Conservation (phyloP, 2,329 filamentous ascomycete genomes). For the Lithohypha guttulata region DNA sequence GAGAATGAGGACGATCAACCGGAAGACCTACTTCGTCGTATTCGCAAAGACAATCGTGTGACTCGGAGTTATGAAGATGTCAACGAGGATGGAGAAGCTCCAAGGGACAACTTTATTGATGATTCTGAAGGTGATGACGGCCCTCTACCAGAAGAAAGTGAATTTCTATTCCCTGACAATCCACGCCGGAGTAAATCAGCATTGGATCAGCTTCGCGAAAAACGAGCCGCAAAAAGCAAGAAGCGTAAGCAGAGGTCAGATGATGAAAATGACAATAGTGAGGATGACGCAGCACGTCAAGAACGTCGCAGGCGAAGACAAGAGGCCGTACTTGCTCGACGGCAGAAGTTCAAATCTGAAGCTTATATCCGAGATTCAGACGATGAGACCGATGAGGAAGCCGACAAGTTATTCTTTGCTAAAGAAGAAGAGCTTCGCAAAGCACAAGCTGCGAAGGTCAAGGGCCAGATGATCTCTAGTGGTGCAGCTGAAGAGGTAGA, state of each 20-base stretch:
- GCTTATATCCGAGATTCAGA: slow-evolving; percentile 74
- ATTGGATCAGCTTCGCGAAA: slow-evolving; percentile 43
- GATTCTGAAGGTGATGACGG: slow-evolving; percentile 53
- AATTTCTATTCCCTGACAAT: slow-evolving; percentile 55
- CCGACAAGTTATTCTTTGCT: slow-evolving; percentile 64
- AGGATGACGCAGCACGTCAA: slow-evolving; percentile 50
- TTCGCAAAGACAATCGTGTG: slow-evolving; percentile 28
- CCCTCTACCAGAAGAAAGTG: slow-evolving; percentile 32
- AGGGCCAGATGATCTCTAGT: slow-evolving; percentile 33
- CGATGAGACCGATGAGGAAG: slow-evolving; percentile 75
- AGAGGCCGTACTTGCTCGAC: slow-evolving; percentile 64
- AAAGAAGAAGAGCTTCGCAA: slow-evolving; percentile 59
- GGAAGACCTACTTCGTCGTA: slow-evolving; percentile 68
- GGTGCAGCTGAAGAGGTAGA: slow-evolving; percentile 3
- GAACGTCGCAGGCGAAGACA: slow-evolving; percentile 52
- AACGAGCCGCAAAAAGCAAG: slow-evolving; percentile 32
- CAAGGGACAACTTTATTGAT: slow-evolving; percentile 51
- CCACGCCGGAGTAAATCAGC: slow-evolving; percentile 14
- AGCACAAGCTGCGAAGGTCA: slow-evolving; percentile 41
- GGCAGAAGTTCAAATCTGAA: slow-evolving; percentile 70
- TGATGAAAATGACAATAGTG: slow-evolving; percentile 37
- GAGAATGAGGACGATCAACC: slow-evolving; percentile 60
- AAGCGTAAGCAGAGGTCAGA: slow-evolving; percentile 40
- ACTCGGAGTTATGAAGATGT: slow-evolving; percentile 30
- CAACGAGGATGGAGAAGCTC: slow-evolving; percentile 26